Evolutionary conservation across 1,284 basidiomycete species (phyloP).

Genomic region (Leccinum solheimii): DNA sequence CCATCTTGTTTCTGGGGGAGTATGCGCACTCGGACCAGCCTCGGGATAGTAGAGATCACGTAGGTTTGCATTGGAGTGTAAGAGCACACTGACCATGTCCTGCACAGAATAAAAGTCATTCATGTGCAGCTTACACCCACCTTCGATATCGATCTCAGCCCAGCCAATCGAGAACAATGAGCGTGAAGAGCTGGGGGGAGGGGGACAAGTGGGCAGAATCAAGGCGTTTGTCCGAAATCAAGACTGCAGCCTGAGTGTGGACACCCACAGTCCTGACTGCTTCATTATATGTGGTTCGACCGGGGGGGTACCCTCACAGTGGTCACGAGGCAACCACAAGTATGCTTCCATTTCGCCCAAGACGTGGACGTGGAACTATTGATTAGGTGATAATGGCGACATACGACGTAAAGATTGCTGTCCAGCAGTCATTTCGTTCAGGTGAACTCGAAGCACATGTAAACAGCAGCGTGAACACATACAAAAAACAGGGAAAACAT

Average conservation of each 20-base stretch:
- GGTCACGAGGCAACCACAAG: slow-evolving; percentile 1
- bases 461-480: slow-evolving; percentile 1
- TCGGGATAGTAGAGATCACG: background rate
- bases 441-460: background rate
- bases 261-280: background rate
- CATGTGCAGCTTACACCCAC: background rate
- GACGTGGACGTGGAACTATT: background rate
- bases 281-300: slow-evolving; percentile 6
- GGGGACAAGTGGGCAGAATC: background rate
- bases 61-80: background rate
- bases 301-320: slow-evolving; percentile 19
- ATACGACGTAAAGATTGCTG: background rate
- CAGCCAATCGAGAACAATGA: background rate
- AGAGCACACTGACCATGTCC: background rate
- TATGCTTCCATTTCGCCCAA: slow-evolving; percentile 2
- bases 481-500: background rate
- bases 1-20: background rate
- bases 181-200: background rate
- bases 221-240: background rate
- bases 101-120: background rate
- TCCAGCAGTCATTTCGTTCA: background rate
- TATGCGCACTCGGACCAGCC: background rate
- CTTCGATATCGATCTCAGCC: background rate
- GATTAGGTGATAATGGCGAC: slow-evolving; percentile 8
- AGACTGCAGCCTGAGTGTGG: background rate